phyloP scores from a whole-genome alignment of 169 alveolate species.

The Cryptosporidium canis region DNA sequence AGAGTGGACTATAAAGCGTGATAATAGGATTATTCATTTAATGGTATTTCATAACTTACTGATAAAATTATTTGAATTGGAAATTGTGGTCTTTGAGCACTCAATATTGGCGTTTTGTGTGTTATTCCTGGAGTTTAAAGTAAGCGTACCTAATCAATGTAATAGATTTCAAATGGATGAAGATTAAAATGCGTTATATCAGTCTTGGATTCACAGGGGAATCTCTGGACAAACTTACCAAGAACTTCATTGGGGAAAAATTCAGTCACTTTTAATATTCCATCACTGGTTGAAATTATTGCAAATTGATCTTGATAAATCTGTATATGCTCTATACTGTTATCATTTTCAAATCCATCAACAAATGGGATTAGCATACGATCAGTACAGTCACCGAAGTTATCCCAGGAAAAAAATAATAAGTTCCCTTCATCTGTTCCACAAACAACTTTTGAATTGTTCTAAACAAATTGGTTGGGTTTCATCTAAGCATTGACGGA shows the following conservation, averaged over 20 bases:
- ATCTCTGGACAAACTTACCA: conserved; percentile 25
- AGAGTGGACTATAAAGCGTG: conserved; percentile 6
- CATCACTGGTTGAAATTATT: conserved; percentile 63
- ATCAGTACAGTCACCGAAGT: conserved; percentile 72
- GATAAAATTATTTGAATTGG: conserved; percentile 29
- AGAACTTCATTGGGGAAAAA: conserved; percentile 63
- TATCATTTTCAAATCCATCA: conserved; percentile 66
- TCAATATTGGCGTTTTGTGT: conserved; percentile 13
- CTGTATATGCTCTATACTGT: conserved; percentile 50
- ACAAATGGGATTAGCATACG: conserved; percentile 58
- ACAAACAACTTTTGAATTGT: conserved; percentile 59
- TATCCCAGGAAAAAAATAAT: conserved; percentile 64
- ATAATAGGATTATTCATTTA: background rate
- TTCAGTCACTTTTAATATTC: conserved; percentile 47
- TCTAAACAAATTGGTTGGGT: background rate
- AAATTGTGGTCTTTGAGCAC: conserved; percentile 46
- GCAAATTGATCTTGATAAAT: conserved; percentile 59
- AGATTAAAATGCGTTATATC: background rate
- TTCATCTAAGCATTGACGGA: background rate
- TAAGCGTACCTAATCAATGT: conserved; percentile 33
- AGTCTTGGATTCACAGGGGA: background rate
- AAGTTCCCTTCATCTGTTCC: conserved; percentile 71
- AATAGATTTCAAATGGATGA: background rate
- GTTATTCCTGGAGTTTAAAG: conserved; percentile 11
- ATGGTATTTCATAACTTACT: conserved; percentile 35